Percentiles rank a stretch among this genome's conserved stretches.
Conservation (phyloP, 345 rosid species). For the Noccaea caerulescens region DNA sequence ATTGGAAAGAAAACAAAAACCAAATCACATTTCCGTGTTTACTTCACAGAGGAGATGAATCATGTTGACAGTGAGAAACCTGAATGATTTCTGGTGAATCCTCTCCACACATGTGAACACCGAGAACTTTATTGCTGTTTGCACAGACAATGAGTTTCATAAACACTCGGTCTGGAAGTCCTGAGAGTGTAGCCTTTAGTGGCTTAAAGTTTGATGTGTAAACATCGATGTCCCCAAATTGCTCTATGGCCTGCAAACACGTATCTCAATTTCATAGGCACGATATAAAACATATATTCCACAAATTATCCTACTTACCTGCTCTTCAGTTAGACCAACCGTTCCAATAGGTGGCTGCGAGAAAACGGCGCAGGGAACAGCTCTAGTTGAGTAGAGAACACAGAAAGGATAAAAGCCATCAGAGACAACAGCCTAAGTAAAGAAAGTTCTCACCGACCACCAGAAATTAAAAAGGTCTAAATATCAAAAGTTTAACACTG, state of each 20-base stretch:
- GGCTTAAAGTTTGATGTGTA: conserved; percentile 91
- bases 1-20: background rate
- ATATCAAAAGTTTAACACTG: background rate
- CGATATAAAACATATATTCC: conserved; percentile 3
- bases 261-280: background rate
- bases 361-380: conserved; percentile 92
- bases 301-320: conserved; percentile 52
- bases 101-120: conserved; percentile 93
- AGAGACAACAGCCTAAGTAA: conserved; percentile 29
- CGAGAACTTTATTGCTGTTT: conserved; percentile 70
- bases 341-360: conserved; percentile 97
- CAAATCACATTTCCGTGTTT: background rate
- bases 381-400: conserved; percentile 50
- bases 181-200: conserved; percentile 88
- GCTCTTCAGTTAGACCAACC: conserved; percentile 90
- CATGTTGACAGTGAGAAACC: conserved; percentile 46
- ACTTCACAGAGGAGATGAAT: conserved; percentile 6
- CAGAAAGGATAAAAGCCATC: conserved; percentile 18
- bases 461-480: background rate
- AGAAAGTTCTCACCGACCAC: background rate
- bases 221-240: conserved; percentile 78
- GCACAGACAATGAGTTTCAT: conserved; percentile 92
- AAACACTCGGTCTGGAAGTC: conserved; percentile 86
- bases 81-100: conserved; percentile 89
- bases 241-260: conserved; percentile 69